Percentiles rank a stretch among this genome's conserved stretches.
Evolutionary conservation across 192 early-diverging fungal genomes (phyloP).

Genomic region (Linnemannia elongata): DNA sequence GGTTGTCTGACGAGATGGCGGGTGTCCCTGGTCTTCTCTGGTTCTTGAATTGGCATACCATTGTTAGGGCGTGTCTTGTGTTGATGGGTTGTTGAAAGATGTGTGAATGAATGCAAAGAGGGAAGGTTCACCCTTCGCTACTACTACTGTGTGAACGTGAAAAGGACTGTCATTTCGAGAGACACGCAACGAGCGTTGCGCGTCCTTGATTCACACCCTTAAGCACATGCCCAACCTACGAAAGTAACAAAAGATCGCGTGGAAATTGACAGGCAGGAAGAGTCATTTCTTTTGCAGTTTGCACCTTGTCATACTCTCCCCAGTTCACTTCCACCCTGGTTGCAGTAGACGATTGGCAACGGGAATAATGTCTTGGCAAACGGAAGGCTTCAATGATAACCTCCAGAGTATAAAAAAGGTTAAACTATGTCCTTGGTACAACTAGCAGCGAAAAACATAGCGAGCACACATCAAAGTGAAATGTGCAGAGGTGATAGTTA

Average conservation of each 20-base stretch:
- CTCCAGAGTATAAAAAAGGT: no score
- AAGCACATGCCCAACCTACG: neutral
- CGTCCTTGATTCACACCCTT: neutral
- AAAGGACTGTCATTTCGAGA: neutral
- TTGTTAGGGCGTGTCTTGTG: neutral
- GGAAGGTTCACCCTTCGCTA: neutral
- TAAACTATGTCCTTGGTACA: neutral
- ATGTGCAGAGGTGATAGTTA: neutral
- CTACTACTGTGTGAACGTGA: neutral
- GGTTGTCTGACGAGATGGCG: neutral
- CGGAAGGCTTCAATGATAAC: no score
- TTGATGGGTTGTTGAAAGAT: neutral
- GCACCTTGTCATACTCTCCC: no score
- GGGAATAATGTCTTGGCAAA: no score
- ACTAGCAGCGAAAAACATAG: neutral
- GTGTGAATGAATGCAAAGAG: neutral
- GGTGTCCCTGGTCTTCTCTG: neutral
- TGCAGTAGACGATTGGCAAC: no score
- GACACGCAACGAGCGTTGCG: neutral
- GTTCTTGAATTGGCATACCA: neutral
- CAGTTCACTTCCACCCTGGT: no score
- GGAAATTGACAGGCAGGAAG: no score
- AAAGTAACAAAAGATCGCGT: neutral
- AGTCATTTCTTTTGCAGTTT: no score
- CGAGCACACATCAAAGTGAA: no score